These are phyloP conservation scores for Calcarisporium arbuscula DNA, from an alignment of 2,329 filamentous ascomycete species.

Conservation along the genomic window DNA sequence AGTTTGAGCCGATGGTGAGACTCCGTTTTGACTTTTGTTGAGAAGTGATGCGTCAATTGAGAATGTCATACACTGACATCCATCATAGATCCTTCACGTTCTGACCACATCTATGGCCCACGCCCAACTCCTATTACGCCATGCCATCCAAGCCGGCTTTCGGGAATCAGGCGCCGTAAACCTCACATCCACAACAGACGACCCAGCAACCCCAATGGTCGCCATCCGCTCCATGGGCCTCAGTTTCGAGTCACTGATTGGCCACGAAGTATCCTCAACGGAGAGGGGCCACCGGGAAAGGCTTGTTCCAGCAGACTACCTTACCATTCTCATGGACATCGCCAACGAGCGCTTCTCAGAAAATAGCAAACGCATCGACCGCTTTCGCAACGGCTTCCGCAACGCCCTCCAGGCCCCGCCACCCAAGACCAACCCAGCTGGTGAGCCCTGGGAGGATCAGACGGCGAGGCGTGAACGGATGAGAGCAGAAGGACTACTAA, in stretches of 20 bases:
- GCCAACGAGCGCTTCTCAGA: constrained; percentile 69
- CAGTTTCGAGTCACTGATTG: constrained; percentile 75
- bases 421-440: constrained; percentile 23
- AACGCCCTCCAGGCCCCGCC: constrained; percentile 20
- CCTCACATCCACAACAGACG: constrained; percentile 32
- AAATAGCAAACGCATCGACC: constrained; percentile 60
- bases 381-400: constrained; percentile 52
- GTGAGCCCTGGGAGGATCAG: constrained; percentile 49
- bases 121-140: constrained; percentile 68
- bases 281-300: constrained; percentile 31
- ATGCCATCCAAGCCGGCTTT: constrained; percentile 76
- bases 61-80: background rate
- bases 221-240: constrained; percentile 81
- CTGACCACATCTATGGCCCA: constrained; percentile 68
- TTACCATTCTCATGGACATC: constrained; percentile 60
- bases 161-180: constrained; percentile 83
- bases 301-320: constrained; percentile 60
- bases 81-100: constrained; percentile 76
- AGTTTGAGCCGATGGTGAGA: constrained; percentile 90
- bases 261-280: constrained; percentile 36
- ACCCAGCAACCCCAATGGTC: constrained; percentile 59
- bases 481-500: constrained; percentile 49
- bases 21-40: background rate
- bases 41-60: background rate
- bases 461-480: constrained; percentile 47